Evolutionary conservation across 768 basidiomycete species (phyloP).

Genomic region (Suillus spraguei): DNA sequence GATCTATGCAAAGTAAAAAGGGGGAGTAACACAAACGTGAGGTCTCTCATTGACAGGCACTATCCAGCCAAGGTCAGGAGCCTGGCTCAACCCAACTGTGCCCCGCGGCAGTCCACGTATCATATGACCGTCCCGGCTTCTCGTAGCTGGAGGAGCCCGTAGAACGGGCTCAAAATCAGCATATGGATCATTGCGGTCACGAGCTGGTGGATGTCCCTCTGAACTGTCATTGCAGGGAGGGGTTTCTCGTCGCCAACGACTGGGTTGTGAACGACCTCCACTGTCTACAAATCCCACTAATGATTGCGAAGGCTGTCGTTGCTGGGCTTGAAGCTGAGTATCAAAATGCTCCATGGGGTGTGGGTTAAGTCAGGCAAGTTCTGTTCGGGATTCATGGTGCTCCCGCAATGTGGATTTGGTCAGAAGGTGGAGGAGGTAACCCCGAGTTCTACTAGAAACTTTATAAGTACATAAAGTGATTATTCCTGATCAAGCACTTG

Average conservation of each 20-base stretch:
- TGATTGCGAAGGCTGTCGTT: background rate
- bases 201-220: slow-evolving; percentile 12
- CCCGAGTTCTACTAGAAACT: background rate
- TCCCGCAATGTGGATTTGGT: background rate
- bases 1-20: no score
- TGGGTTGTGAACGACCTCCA: background rate
- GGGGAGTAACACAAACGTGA: slow-evolving; percentile 17
- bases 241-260: slow-evolving; percentile 16
- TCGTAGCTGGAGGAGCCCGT: slow-evolving; percentile 10
- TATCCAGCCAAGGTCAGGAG: slow-evolving; percentile 27
- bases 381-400: slow-evolving; percentile 21
- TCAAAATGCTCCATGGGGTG: background rate
- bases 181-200: slow-evolving; percentile 12
- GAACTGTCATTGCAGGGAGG: slow-evolving; percentile 11
- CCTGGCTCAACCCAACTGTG: background rate
- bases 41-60: slow-evolving; percentile 27
- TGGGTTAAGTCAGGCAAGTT: background rate
- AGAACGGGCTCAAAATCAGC: slow-evolving; percentile 13
- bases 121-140: slow-evolving; percentile 20
- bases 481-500: background rate
- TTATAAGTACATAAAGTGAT: background rate
- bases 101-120: slow-evolving; percentile 19
- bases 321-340: background rate
- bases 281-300: background rate
- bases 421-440: no score